Percentiles rank a stretch among this genome's conserved stretches.
Conservation (phyloP, 306 rosid genomes). For the Cicer yamashitae region DNA sequence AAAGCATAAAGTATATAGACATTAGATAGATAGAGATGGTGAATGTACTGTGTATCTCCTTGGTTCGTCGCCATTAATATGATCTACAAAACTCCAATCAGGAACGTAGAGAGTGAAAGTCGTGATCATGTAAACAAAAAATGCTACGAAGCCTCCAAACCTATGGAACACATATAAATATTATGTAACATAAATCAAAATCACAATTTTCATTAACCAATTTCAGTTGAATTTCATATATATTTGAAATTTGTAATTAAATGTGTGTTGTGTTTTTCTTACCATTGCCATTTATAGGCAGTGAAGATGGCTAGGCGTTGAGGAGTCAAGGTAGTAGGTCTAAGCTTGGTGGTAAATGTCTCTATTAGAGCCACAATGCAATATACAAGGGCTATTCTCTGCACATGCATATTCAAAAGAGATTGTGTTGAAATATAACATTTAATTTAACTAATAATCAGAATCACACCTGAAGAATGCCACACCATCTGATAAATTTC, state of each 20-base stretch:
- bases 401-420: slow-evolving; percentile 8
- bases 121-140: slow-evolving; percentile 71
- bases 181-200: background rate
- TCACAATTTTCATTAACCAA: background rate
- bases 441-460: background rate
- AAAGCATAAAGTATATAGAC: too few relatives aligned
- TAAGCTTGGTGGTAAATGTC: slow-evolving; percentile 68
- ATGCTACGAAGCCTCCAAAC: slow-evolving; percentile 80
- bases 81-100: slow-evolving; percentile 74
- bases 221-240: background rate
- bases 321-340: slow-evolving; percentile 60
- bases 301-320: slow-evolving; percentile 67
- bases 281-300: slow-evolving; percentile 90
- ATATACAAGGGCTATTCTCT: slow-evolving; percentile 92
- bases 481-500: slow-evolving; percentile 85
- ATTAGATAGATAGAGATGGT: background rate
- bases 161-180: slow-evolving; percentile 38
- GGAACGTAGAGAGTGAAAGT: slow-evolving; percentile 77
- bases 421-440: background rate
- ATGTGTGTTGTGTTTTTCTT: slow-evolving; percentile 19
- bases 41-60: slow-evolving; percentile 60
- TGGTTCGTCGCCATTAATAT: background rate
- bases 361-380: slow-evolving; percentile 79
- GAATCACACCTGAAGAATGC: slow-evolving; percentile 80
- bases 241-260: slow-evolving; percentile 9